phyloP scores from a whole-genome alignment of 2,329 filamentous ascomycete species.

The Triangularia verruculosa region DNA sequence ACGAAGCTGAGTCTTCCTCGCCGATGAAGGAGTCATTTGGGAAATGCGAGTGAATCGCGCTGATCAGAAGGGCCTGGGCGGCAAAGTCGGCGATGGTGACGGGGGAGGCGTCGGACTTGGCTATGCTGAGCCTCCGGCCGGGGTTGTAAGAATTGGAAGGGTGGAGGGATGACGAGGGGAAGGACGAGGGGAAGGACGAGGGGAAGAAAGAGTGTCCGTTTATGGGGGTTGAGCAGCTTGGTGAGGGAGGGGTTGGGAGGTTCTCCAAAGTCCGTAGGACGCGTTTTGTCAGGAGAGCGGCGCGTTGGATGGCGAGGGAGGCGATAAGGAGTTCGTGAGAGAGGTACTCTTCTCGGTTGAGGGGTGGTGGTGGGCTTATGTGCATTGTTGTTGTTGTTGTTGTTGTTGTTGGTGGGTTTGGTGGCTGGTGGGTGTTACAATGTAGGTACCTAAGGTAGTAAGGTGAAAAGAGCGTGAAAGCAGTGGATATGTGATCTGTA shows the following conservation, averaged over 20 bases:
- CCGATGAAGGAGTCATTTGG: slow-evolving; percentile 53
- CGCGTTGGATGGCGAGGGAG: slow-evolving; percentile 80
- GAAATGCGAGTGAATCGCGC: slow-evolving; percentile 50
- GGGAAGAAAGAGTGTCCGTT: not conserved
- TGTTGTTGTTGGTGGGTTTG: not conserved
- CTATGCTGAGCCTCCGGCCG: slow-evolving; percentile 20
- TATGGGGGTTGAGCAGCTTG: not conserved
- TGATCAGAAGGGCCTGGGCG: slow-evolving; percentile 54
- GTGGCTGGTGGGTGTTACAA: not conserved
- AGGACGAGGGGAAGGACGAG: not conserved
- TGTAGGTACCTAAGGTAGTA: not conserved
- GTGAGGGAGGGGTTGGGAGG: slow-evolving; percentile 2
- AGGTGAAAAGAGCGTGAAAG: not conserved
- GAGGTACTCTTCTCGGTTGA: too few species aligned
- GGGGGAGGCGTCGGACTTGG: slow-evolving; percentile 35
- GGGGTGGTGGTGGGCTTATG: not conserved
- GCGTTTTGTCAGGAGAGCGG: slow-evolving; percentile 45
- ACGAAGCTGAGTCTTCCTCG: slow-evolving; percentile 51
- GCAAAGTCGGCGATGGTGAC: slow-evolving; percentile 61
- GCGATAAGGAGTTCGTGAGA: slow-evolving; percentile 48
- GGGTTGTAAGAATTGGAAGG: not conserved
- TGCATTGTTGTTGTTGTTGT: not conserved
- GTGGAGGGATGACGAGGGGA: not conserved
- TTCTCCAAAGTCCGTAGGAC: slow-evolving; percentile 36
- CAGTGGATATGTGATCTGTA: not conserved